Evolutionary conservation across 1,284 basidiomycete species (phyloP).

Genomic region (Tilletia walkeri): DNA sequence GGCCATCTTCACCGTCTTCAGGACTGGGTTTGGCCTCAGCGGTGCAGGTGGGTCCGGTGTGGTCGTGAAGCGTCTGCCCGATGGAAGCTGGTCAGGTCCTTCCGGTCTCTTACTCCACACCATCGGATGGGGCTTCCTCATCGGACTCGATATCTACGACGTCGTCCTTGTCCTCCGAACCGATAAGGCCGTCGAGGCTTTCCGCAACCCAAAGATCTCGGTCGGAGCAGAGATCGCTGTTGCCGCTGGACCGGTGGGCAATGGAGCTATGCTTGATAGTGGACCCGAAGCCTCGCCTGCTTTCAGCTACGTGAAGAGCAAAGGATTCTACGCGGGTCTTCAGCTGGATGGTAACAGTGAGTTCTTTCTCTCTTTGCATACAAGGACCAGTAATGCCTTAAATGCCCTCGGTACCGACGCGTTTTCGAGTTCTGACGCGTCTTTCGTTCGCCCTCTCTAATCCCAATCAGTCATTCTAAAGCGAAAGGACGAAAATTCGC

Average conservation of each 20-base stretch:
- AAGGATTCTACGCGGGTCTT: constrained; percentile 53
- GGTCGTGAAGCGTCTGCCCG: constrained; percentile 46
- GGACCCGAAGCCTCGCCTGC: constrained; percentile 44
- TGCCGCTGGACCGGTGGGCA: constrained; percentile 55
- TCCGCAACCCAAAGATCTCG: constrained; percentile 47
- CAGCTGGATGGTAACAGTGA: constrained; percentile 33
- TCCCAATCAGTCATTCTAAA: neutral
- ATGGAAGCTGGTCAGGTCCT: constrained; percentile 53
- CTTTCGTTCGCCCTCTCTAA: no score
- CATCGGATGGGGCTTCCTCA: constrained; percentile 47
- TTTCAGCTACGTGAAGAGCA: constrained; percentile 56
- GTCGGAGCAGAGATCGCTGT: constrained; percentile 52
- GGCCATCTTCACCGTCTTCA: constrained; percentile 54
- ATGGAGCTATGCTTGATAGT: constrained; percentile 51
- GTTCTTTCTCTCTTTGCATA: neutral
- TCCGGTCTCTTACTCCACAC: constrained; percentile 54
- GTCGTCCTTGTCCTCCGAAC: constrained; percentile 55
- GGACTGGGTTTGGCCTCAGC: constrained; percentile 41
- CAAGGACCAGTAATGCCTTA: neutral
- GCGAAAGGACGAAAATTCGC: constrained; percentile 4
- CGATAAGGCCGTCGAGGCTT: constrained; percentile 46
- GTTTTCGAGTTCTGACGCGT: no score
- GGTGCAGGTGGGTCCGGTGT: constrained; percentile 51
- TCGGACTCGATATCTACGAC: constrained; percentile 57
- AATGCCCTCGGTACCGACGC: neutral